Percentiles rank a stretch among this genome's conserved stretches.
These are phyloP conservation scores for Metschnikowia gruessii DNA, from an alignment of 805 yeast species.

Conservation along the genomic window DNA sequence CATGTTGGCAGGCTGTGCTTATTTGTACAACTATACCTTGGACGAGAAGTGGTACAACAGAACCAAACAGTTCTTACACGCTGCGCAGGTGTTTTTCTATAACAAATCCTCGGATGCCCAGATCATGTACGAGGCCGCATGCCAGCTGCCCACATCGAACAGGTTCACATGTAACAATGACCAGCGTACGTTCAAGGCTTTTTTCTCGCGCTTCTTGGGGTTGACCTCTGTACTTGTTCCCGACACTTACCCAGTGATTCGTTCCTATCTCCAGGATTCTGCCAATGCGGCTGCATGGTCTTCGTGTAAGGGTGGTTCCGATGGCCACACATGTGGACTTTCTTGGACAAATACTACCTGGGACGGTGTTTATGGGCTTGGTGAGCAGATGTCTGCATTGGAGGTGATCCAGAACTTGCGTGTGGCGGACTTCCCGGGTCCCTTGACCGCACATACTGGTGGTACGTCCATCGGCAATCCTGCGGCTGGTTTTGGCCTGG, in stretches of 20 bases:
- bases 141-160: conserved; percentile 50
- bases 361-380: conserved; percentile 21
- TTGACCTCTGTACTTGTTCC: conserved; percentile 73
- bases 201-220: conserved; percentile 70
- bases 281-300: conserved; percentile 29
- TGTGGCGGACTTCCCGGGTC: conserved; percentile 27
- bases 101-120: conserved; percentile 28
- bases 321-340: conserved; percentile 24
- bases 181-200: conserved; percentile 91
- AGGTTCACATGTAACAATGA: conserved; percentile 66
- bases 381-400: conserved; percentile 24
- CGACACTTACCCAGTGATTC: conserved; percentile 45
- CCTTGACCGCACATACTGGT: conserved; percentile 35
- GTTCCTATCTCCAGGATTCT: conserved; percentile 39
- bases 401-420: conserved; percentile 23
- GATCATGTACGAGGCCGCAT: conserved; percentile 78
- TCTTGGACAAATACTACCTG: conserved; percentile 21
- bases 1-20: conserved; percentile 76
- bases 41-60: conserved; percentile 66
- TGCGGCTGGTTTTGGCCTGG: conserved; percentile 30
- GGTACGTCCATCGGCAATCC: conserved; percentile 35
- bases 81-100: conserved; percentile 56
- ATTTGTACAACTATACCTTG: conserved; percentile 67
- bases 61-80: conserved; percentile 51
- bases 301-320: conserved; percentile 20